These are phyloP conservation scores for Phytophthora brassicae DNA, from an alignment of 352 stramenopile species.

Conservation along the genomic window DNA sequence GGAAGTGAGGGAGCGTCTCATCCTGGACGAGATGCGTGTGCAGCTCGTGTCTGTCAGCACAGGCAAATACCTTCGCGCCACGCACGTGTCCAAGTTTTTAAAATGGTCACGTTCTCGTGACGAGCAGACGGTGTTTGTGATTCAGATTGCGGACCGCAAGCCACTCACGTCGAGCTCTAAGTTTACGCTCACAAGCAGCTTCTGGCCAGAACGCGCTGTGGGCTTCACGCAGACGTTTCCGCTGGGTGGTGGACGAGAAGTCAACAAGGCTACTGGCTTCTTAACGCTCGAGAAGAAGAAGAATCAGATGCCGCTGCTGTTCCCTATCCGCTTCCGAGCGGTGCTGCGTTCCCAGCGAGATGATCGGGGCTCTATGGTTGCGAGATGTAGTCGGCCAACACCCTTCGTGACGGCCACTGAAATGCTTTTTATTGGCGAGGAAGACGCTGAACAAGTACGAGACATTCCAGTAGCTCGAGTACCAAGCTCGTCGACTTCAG, in stretches of 20 bases:
- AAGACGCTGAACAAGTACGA: slow-evolving; percentile 37
- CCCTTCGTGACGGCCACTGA: slow-evolving; percentile 53
- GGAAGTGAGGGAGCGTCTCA: slow-evolving; percentile 52
- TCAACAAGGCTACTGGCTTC: slow-evolving; percentile 60
- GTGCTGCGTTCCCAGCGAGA: slow-evolving; percentile 38
- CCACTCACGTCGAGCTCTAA: slow-evolving; percentile 48
- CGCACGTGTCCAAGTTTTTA: slow-evolving; percentile 67
- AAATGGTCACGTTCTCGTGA: slow-evolving; percentile 59
- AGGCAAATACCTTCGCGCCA: slow-evolving; percentile 61
- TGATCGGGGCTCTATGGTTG: slow-evolving; percentile 20
- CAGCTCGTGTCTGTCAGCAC: slow-evolving; percentile 52
- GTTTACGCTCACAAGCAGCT: slow-evolving; percentile 63
- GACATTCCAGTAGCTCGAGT: slow-evolving; percentile 44
- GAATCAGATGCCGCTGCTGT: slow-evolving; percentile 56
- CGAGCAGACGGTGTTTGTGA: slow-evolving; percentile 64
- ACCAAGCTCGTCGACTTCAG: slow-evolving; percentile 8
- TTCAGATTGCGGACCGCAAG: slow-evolving; percentile 57
- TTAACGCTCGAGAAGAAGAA: slow-evolving; percentile 73
- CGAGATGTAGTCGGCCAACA: slow-evolving; percentile 26
- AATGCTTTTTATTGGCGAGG: slow-evolving; percentile 58
- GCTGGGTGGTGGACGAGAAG: slow-evolving; percentile 44
- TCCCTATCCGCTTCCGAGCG: slow-evolving; percentile 60
- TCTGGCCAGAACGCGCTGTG: slow-evolving; percentile 50
- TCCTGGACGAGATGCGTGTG: slow-evolving; percentile 62
- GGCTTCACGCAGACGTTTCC: slow-evolving; percentile 63